These are phyloP conservation scores for Haplosporangium sp. DNA, from an alignment of 371 early-diverging fungal species.

Conservation along the genomic window DNA sequence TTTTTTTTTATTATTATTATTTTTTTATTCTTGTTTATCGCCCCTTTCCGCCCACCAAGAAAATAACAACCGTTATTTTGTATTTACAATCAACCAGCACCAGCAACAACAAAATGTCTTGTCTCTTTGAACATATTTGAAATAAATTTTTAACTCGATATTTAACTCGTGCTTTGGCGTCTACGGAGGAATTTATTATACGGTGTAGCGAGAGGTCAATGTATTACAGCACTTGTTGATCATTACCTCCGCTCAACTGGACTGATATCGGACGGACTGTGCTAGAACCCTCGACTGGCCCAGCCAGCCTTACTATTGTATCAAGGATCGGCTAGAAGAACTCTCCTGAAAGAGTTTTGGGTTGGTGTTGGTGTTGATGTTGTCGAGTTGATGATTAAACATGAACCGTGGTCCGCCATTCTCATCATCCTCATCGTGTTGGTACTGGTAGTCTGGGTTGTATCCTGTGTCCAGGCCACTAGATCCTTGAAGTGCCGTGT, in stretches of 20 bases:
- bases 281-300: no score
- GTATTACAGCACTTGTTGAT: no score
- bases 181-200: no score
- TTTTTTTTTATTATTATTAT: not conserved
- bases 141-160: not conserved
- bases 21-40: not conserved
- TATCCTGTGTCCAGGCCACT: not conserved
- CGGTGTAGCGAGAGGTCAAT: no score
- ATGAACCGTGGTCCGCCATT: slow-evolving; percentile 17
- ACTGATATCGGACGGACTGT: slow-evolving; percentile 13
- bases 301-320: not conserved
- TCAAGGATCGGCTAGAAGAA: not conserved
- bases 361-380: slow-evolving; percentile 26
- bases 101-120: not conserved
- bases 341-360: slow-evolving; percentile 17
- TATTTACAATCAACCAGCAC: not conserved
- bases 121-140: no score
- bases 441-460: slow-evolving; percentile 13
- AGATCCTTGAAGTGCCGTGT: no score
- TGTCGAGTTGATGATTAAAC: slow-evolving; percentile 29
- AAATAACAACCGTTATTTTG: no score
- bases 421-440: slow-evolving; percentile 17
- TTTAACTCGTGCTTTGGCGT: not conserved
- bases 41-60: not conserved
- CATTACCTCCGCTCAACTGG: slow-evolving; percentile 8